Conservation (phyloP, 805 yeast genomes). For the Blastobotrys americana region DNA sequence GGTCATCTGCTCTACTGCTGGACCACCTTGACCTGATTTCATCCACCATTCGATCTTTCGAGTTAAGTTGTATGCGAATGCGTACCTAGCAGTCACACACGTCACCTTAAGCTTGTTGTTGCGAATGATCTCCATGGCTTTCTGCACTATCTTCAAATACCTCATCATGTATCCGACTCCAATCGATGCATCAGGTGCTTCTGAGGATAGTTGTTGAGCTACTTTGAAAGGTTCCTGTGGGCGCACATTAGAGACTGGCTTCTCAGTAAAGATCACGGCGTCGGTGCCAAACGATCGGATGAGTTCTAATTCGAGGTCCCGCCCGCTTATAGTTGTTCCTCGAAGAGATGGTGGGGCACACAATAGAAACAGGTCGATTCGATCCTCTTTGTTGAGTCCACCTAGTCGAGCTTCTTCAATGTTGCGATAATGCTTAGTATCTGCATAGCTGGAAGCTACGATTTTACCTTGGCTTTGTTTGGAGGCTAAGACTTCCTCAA, state of each 20-base stretch:
- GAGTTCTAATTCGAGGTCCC: conserved; percentile 15
- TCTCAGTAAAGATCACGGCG: conserved; percentile 14
- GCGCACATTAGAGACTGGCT: conserved; percentile 18
- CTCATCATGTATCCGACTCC: conserved; percentile 22
- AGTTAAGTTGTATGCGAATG: conserved; percentile 13
- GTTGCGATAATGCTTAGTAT: conserved; percentile 7
- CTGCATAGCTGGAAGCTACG: conserved; percentile 8
- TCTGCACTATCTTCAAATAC: conserved; percentile 18
- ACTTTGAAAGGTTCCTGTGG: conserved; percentile 17
- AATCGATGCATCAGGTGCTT: conserved; percentile 4
- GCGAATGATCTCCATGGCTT: conserved; percentile 13
- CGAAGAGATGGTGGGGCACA: conserved; percentile 18
- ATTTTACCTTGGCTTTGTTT: conserved; percentile 6
- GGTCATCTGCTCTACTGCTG: conserved; percentile 19
- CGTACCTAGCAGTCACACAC: conserved; percentile 16
- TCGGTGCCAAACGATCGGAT: conserved; percentile 9
- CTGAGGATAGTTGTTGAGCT: conserved; percentile 7
- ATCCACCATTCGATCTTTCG: conserved; percentile 18
- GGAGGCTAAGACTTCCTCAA: conserved; percentile 8
- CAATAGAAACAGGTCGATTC: conserved; percentile 11
- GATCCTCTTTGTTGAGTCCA: not conserved
- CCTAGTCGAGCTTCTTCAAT: conserved; percentile 8
- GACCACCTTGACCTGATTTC: conserved; percentile 19
- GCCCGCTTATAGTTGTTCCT: conserved; percentile 14
- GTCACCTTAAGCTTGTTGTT: conserved; percentile 16